Evolutionary conservation across 2,329 filamentous ascomycete genomes (phyloP).

Genomic region (Aspergillus latus): DNA sequence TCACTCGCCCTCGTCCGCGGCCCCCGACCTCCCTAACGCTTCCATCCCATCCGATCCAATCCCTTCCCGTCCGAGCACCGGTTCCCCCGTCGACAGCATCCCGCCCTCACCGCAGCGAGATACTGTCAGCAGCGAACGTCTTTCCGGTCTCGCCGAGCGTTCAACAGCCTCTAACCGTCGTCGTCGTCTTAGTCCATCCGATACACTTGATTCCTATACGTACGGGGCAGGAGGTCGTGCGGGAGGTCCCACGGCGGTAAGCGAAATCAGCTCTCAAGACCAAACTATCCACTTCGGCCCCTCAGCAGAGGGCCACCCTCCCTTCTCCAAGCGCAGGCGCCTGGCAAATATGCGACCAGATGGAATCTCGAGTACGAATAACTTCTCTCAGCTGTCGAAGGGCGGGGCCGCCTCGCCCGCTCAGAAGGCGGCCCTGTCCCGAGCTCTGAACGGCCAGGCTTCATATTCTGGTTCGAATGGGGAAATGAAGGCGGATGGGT

Average conservation of each 20-base stretch:
- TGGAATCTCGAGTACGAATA: constrained; percentile 56
- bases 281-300: constrained; percentile 24
- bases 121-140: constrained; percentile 12
- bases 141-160: constrained; percentile 17
- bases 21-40: constrained; percentile 66
- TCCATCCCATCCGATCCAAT: constrained; percentile 54
- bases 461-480: constrained; percentile 37
- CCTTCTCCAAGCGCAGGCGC: constrained; percentile 59
- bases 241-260: constrained; percentile 28
- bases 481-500: constrained; percentile 41
- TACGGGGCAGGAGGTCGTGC: constrained; percentile 24
- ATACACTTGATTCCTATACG: constrained; percentile 22
- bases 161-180: constrained; percentile 28
- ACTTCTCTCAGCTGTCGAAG: constrained; percentile 57
- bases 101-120: constrained; percentile 24
- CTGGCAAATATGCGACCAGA: constrained; percentile 64
- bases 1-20: constrained; percentile 59
- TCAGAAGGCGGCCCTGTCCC: constrained; percentile 50
- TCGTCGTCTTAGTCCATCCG: constrained; percentile 33
- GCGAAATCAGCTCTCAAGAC: constrained; percentile 28
- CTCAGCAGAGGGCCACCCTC: constrained; percentile 34
- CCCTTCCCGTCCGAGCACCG: constrained; percentile 35
- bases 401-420: constrained; percentile 50
- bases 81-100: constrained; percentile 26
- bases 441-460: constrained; percentile 58